Conservation (phyloP, 495 filamentous ascomycete species). For the Xylaria curta region DNA sequence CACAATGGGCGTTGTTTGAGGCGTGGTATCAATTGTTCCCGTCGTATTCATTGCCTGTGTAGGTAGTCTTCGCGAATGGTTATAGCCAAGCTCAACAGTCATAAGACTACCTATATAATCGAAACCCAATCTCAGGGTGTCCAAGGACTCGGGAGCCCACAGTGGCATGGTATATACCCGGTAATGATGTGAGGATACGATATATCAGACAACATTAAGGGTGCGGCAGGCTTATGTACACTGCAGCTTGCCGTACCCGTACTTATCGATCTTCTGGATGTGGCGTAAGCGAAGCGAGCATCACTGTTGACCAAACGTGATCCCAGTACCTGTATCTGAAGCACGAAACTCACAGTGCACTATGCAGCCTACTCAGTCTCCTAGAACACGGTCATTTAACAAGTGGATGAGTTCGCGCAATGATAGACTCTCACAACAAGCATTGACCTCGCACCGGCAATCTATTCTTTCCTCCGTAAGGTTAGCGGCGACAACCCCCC, state of each 20-base stretch:
- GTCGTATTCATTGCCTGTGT: slow-evolving; percentile 1
- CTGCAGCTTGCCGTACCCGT: slow-evolving; percentile 24
- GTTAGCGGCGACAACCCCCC: slow-evolving; percentile 14
- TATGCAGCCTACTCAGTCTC: background rate
- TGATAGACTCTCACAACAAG: slow-evolving; percentile 6
- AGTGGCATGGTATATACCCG: slow-evolving; percentile 21
- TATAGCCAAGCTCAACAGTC: slow-evolving; percentile 9
- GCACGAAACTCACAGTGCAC: background rate
- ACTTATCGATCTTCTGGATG: slow-evolving; percentile 14
- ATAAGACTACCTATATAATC: slow-evolving; percentile 13
- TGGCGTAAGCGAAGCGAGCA: slow-evolving; percentile 13
- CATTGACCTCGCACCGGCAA: slow-evolving; percentile 14
- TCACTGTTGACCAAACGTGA: background rate
- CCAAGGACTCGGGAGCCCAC: slow-evolving; percentile 19
- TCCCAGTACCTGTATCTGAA: background rate
- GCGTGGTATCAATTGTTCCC: background rate
- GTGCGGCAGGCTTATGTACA: slow-evolving; percentile 22
- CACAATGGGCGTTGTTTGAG: background rate
- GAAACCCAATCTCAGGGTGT: slow-evolving; percentile 16
- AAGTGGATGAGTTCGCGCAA: background rate
- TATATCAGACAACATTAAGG: slow-evolving; percentile 25
- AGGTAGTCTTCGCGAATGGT: slow-evolving; percentile 2
- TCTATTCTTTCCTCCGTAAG: slow-evolving; percentile 1
- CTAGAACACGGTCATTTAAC: background rate
- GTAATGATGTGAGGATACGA: background rate